These are phyloP conservation scores for Solanum pennellii DNA, from an alignment of 257 asterid genomes.

Conservation along the genomic window DNA sequence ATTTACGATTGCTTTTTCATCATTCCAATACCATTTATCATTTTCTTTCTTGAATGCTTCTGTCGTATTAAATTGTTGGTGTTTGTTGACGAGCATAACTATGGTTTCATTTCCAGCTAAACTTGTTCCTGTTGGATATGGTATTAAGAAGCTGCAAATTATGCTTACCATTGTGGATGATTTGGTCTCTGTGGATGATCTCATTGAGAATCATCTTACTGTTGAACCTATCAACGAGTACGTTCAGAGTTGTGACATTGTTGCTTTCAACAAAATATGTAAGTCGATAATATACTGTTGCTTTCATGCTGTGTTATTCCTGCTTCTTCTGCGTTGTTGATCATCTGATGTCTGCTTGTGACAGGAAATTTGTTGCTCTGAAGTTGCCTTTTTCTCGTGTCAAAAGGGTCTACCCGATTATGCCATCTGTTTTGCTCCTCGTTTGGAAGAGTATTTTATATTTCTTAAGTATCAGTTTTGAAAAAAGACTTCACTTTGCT, in stretches of 20 bases:
- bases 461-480: neutral
- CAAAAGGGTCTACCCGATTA: too few relatives aligned
- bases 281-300: neutral
- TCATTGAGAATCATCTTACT: slow-evolving; percentile 45
- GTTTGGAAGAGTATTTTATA: neutral
- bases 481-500: neutral
- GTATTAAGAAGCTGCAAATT: slow-evolving; percentile 64
- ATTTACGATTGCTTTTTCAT: neutral
- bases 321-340: neutral
- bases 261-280: slow-evolving; percentile 66
- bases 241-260: slow-evolving; percentile 69
- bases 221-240: slow-evolving; percentile 54
- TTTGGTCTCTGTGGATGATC: slow-evolving; percentile 47
- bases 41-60: neutral
- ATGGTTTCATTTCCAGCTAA: slow-evolving; percentile 32
- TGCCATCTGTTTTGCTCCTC: neutral
- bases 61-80: neutral
- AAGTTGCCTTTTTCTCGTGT: neutral
- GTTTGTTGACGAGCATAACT: neutral
- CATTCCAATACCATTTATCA: neutral
- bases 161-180: slow-evolving; percentile 68
- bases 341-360: neutral
- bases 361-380: neutral
- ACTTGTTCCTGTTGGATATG: slow-evolving; percentile 60
- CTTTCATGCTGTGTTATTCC: neutral